A percentile compares a stretch with the other conserved stretches of the same genome.
phyloP scores from a whole-genome alignment of 2,329 filamentous ascomycete genomes.

The Neurospora sp. region DNA sequence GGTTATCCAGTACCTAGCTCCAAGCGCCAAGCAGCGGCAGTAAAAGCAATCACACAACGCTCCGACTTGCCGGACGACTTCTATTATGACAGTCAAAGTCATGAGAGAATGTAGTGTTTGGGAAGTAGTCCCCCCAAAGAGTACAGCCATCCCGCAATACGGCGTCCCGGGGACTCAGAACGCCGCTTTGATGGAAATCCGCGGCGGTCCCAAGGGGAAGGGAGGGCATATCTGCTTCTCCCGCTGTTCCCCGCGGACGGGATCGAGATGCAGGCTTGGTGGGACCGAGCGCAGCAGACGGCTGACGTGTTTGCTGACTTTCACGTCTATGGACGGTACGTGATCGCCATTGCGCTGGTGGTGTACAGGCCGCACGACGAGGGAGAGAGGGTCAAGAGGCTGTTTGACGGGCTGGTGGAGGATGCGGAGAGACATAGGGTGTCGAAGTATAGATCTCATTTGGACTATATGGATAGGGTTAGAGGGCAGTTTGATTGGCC shows the following conservation, averaged over 20 bases:
- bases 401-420: conserved; percentile 1
- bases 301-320: conserved; percentile 9
- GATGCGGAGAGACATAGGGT: neutral
- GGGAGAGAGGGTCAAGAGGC: neutral
- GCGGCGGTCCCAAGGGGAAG: neutral
- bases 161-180: neutral
- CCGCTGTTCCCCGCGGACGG: conserved; percentile 1
- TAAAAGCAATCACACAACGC: too few relatives aligned
- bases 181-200: conserved; percentile 8
- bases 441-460: conserved; percentile 3
- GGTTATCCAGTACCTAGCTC: neutral
- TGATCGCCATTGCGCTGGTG: conserved; percentile 5
- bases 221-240: conserved; percentile 5
- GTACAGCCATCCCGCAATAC: conserved; percentile 1
- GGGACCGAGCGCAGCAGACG: neutral
- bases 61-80: too few relatives aligned
- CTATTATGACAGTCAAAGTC: too few relatives aligned
- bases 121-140: neutral
- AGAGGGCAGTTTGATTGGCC: neutral
- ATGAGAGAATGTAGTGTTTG: too few relatives aligned
- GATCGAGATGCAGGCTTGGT: conserved; percentile 2
- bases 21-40: neutral
- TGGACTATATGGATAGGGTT: conserved; percentile 3
- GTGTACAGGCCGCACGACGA: conserved; percentile 2
- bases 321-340: conserved; percentile 11